These are phyloP conservation scores for Termitomyces sp. DNA, from an alignment of 768 basidiomycete species.

Conservation along the genomic window DNA sequence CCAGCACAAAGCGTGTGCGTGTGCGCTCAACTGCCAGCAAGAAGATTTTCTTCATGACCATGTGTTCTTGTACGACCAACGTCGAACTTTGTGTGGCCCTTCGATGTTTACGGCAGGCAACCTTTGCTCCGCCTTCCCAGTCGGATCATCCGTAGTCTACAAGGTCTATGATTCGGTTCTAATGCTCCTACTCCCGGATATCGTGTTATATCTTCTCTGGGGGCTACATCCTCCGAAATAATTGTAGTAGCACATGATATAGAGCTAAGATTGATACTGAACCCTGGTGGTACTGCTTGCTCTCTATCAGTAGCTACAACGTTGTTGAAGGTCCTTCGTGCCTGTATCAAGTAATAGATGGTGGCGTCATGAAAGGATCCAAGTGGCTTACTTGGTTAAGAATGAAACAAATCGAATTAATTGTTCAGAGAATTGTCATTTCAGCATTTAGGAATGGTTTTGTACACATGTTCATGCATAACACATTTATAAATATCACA, in stretches of 20 bases:
- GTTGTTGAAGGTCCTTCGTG: not conserved
- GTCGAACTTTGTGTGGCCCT: conserved; percentile 10
- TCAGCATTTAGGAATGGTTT: conserved; percentile 3
- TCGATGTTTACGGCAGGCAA: not conserved
- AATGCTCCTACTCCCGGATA: not conserved
- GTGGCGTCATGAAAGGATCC: not conserved
- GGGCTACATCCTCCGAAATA: not conserved
- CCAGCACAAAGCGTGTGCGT: not conserved
- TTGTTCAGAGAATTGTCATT: not conserved
- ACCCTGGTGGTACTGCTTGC: not conserved
- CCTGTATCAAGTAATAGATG: not conserved
- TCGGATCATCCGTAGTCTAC: not conserved
- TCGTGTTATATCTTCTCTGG: not conserved
- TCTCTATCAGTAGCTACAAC: not conserved
- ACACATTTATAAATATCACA: not conserved
- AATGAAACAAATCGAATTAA: not conserved
- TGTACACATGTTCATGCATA: not conserved
- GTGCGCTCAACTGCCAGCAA: not conserved
- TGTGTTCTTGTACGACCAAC: not conserved
- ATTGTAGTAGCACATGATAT: not conserved
- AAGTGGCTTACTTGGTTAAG: not conserved
- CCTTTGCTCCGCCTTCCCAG: not conserved
- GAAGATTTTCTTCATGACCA: not conserved
- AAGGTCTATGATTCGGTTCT: not conserved
- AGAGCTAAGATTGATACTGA: not conserved